phyloP scores from a whole-genome alignment of 2,329 filamentous ascomycete species.

The Thermomyces lanuginosus region DNA sequence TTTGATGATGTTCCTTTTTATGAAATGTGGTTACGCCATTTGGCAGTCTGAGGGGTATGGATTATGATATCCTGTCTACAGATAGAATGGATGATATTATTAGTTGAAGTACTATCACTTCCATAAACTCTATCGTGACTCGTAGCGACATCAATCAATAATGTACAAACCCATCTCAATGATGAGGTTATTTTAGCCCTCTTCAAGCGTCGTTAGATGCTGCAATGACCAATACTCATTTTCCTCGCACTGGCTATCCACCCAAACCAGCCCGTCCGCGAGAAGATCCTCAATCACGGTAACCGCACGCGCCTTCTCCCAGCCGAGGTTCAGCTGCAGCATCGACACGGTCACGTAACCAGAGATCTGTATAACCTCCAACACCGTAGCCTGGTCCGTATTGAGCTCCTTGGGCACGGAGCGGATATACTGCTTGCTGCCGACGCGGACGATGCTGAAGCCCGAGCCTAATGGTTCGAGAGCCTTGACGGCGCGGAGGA shows the following conservation, averaged over 20 bases:
- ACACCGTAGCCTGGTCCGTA: constrained; percentile 77
- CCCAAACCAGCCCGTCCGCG: constrained; percentile 80
- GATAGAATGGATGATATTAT: constrained; percentile 1
- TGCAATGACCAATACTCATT: constrained; percentile 72
- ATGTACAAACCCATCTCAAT: not conserved
- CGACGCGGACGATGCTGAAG: constrained; percentile 71
- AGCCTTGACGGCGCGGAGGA: constrained; percentile 73
- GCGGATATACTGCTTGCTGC: constrained; percentile 70
- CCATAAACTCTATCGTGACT: not conserved
- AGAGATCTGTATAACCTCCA: constrained; percentile 78
- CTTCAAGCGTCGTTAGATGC: constrained; percentile 26
- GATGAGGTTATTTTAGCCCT: not conserved
- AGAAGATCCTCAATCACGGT: constrained; percentile 85
- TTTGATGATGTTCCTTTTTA: not conserved
- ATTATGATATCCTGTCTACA: constrained; percentile 1
- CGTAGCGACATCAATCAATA: constrained; percentile 1
- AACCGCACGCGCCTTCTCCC: constrained; percentile 69
- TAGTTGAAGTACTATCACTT: not conserved
- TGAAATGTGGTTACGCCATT: constrained; percentile 1
- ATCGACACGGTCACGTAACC: constrained; percentile 84
- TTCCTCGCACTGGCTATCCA: constrained; percentile 71
- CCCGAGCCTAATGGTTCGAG: constrained; percentile 75
- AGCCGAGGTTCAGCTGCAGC: constrained; percentile 69
- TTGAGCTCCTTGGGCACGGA: constrained; percentile 92
- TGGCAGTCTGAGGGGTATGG: constrained; percentile 1